Evolutionary conservation across 805 yeast genomes (phyloP).

Genomic region (Saturnispora silvae): DNA sequence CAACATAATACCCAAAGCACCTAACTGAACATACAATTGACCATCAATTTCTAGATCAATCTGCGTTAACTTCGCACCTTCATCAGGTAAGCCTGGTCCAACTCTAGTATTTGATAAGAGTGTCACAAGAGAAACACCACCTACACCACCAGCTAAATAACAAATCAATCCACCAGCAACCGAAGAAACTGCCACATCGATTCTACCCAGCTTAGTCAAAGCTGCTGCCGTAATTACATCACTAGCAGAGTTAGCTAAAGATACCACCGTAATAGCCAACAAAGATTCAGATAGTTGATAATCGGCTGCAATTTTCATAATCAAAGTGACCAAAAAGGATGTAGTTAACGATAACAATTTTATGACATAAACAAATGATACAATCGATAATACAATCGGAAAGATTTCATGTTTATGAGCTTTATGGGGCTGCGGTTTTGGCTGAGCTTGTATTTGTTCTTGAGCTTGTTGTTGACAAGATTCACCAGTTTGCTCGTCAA

Average conservation of each 20-base stretch:
- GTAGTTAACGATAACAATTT: slow-evolving; percentile 24
- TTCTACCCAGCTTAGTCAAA: slow-evolving; percentile 26
- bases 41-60: slow-evolving; percentile 29
- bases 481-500: neutral
- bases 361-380: slow-evolving; percentile 24
- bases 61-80: slow-evolving; percentile 22
- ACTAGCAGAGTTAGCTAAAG: slow-evolving; percentile 42
- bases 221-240: slow-evolving; percentile 43
- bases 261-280: slow-evolving; percentile 37
- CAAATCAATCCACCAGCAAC: slow-evolving; percentile 46
- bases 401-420: slow-evolving; percentile 10
- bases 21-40: slow-evolving; percentile 32
- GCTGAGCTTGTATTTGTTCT: too few relatives aligned
- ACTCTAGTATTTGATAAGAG: slow-evolving; percentile 6
- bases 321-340: slow-evolving; percentile 19
- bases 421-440: neutral
- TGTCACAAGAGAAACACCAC: slow-evolving; percentile 33
- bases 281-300: slow-evolving; percentile 36
- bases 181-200: slow-evolving; percentile 39
- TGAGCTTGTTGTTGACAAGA: neutral
- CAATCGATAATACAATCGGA: slow-evolving; percentile 16
- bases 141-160: slow-evolving; percentile 39
- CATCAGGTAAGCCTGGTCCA: slow-evolving; percentile 4
- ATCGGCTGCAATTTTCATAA: slow-evolving; percentile 37
- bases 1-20: slow-evolving; percentile 21